Base-by-base conservation (phyloP, 2,329 filamentous ascomycete species). In the Aspergillus quadrilineatus region DNA sequence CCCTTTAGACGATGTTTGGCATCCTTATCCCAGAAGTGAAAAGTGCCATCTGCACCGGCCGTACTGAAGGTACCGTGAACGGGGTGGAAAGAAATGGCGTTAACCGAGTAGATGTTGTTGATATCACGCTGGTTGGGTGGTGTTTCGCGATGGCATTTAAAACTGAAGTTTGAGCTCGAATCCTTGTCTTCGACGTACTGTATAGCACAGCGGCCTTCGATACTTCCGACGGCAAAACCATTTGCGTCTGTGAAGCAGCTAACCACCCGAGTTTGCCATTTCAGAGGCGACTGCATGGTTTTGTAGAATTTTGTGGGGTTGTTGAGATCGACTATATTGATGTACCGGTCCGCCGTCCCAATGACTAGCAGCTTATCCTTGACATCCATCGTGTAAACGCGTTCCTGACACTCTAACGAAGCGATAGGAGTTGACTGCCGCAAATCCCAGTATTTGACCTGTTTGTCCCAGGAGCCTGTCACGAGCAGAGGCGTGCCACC, bases 161-260 rank as follows among this genome's bases (percentile, higher is more conserved):
- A 99, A 42, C 91, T 96, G 81, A 99, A 99, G 80, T 99, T 97
- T 69, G 88, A 89, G 67, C 87, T 84, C 3, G 89, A 79, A 72
- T 99, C 92, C 76, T 97, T 97, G 43, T 99, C 94, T 68, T 99
- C 93, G 36, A 97, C 91, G 68, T 99, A 97, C 73, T 99, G 94
- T 62, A 99, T 99, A 1, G 94, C 94, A 73, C 94, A 99, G 55
- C 94, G 89, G 30, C 94, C 94, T 74, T 99, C 94, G 67, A 99
- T 96, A 71, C 90, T 96, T 53, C 94, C 94, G 50, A 99, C 90
- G 1, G 94, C 94, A 69, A 96, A 99, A 5, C 94, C 94, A 0
- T 86, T 87, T 6, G 91, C 89, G 72, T 99, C 93, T 12, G 88
- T 86, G 73, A 99, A 99, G 79, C 93, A 97, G 78, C 89, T 94